Evolutionary conservation across 768 basidiomycete genomes (phyloP).

Genomic region (Pleurotus sapidus): DNA sequence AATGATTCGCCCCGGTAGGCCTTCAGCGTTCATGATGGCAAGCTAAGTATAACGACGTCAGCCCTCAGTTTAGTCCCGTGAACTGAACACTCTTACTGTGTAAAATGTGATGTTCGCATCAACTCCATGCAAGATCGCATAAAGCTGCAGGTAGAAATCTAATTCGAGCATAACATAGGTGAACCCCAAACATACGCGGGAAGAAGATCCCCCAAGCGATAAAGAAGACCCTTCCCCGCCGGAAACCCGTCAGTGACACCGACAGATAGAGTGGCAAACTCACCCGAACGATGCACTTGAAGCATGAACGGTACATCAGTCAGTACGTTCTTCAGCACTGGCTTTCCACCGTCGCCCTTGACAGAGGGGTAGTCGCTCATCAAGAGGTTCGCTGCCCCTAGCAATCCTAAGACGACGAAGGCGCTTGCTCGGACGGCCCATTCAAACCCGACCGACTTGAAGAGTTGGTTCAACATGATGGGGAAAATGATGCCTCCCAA

Average conservation of each 20-base stretch:
- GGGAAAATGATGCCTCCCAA: constrained; percentile 50
- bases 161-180: neutral
- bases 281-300: constrained; percentile 34
- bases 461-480: constrained; percentile 50
- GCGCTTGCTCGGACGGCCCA: constrained; percentile 42
- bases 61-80: too few relatives aligned
- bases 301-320: constrained; percentile 35
- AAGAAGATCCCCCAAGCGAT: constrained; percentile 47
- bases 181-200: constrained; percentile 33
- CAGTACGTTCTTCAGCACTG: constrained; percentile 23
- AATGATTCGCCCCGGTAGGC: constrained; percentile 50
- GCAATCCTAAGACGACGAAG: constrained; percentile 30
- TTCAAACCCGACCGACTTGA: constrained; percentile 38
- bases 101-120: constrained; percentile 42
- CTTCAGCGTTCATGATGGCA: constrained; percentile 49
- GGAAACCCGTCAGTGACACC: neutral
- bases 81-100: constrained; percentile 25
- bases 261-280: constrained; percentile 9
- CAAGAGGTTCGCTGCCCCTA: constrained; percentile 34
- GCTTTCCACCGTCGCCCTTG: neutral
- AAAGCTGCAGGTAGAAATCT: constrained; percentile 59
- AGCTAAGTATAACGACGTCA: constrained; percentile 25
- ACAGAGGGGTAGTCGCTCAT: constrained; percentile 24
- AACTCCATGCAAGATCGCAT: constrained; percentile 41
- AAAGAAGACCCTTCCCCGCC: constrained; percentile 31